These are phyloP conservation scores for Thalassiosira livingstoniorum DNA, from an alignment of 352 stramenopile species.

Conservation along the genomic window DNA sequence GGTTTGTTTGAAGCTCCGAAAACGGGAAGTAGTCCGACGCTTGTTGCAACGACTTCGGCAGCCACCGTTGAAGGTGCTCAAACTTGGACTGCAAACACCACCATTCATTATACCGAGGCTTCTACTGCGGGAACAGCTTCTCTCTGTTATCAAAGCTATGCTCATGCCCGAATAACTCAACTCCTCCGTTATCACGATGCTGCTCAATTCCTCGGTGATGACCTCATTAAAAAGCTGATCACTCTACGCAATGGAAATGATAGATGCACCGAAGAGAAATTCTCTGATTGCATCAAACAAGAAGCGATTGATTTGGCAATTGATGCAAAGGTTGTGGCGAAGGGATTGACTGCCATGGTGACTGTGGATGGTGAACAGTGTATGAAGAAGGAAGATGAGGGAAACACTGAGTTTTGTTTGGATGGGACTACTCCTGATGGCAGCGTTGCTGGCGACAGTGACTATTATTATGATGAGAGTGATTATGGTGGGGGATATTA, in stretches of 20 bases:
- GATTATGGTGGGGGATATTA: too few species aligned
- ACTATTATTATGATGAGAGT: too few species aligned
- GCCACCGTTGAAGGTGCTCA: background rate
- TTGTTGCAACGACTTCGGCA: constrained; percentile 1
- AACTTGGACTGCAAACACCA: background rate
- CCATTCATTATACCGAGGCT: background rate
- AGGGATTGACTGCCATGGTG: constrained; percentile 24
- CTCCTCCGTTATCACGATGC: constrained; percentile 10
- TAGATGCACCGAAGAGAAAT: constrained; percentile 13
- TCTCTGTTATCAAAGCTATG: constrained; percentile 26
- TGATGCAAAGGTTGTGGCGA: constrained; percentile 9
- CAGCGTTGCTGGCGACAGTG: too few species aligned
- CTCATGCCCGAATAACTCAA: constrained; percentile 16
- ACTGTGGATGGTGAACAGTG: constrained; percentile 9
- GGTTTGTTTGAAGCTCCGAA: constrained; percentile 2
- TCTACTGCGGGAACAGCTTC: background rate
- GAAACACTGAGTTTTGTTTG: constrained; percentile 10
- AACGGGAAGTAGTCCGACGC: background rate
- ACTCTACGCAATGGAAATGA: background rate
- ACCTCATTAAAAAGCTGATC: constrained; percentile 4
- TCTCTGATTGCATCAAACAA: constrained; percentile 12
- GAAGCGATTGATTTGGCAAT: constrained; percentile 14
- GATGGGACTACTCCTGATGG: constrained; percentile 16
- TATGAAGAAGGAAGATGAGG: constrained; percentile 6
- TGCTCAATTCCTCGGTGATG: constrained; percentile 10